Evolutionary conservation across 192 early-diverging fungal genomes (phyloP), one percentile per base, ranked within the genome.

Genomic region (Rhizophagus prolifer): DNA sequence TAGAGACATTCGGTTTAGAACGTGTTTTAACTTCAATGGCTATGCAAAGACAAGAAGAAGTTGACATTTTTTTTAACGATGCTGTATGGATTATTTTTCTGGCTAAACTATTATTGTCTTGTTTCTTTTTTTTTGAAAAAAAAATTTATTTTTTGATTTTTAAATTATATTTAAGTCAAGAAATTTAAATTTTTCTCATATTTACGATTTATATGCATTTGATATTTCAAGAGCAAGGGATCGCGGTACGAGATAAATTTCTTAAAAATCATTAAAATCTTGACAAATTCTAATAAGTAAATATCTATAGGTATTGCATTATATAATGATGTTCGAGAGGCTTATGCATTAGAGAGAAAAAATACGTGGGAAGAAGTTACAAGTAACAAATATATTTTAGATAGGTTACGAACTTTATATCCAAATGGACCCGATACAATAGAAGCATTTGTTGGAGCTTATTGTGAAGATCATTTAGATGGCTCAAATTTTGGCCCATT

Each of bases 381-480:
- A 31, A 47, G 64, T n/a, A n/a, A 58, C 34, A 30, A 46, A 16
- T 23, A 23, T 31, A 12, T 68, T 31, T 21, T 36, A 54, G 21
- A 21, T 59, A 21, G 31, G 5, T 41, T 63, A 16, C 14, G 19
- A 19, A 10, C 12, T 31, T n/a, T 65, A 19, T 78, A 78, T 31
- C 54, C 58, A 10, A 76, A 30, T 36, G 76, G 59, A 13, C 5
- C 34, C 30, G 59, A 78, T 44, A 13, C 10, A 26, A 9, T 63
- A 12, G 77, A 78, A 30, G 61, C 71, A 34, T 61, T n/a, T 34
- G 16, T 78, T 47, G 77, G 77, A 4, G 77, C 58, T n/a, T 26
- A 63, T 21, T n/a, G 34, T 58, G 77, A 78, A 69, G 77, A 78
- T 34, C 75, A 34, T 61, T 54, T 47, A 31, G 44, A 70, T 47